Evolutionary conservation across 106 monocot species (phyloP).

Genomic region (Agapanthus africanus): DNA sequence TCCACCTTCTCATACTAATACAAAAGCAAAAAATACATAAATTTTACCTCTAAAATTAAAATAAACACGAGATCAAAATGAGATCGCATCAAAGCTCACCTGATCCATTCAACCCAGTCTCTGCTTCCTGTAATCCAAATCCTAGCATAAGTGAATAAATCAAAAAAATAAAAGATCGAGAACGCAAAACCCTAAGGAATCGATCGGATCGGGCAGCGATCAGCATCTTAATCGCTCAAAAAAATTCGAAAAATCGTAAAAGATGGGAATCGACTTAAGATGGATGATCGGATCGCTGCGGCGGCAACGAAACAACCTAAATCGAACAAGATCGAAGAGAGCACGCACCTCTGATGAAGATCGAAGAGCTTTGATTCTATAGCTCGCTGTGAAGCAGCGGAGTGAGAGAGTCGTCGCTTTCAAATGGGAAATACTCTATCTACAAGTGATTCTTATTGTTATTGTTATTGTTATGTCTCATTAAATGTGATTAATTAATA

Average conservation of each 20-base stretch:
- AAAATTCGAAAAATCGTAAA: background rate
- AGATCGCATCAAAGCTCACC: background rate
- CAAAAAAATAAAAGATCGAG: background rate
- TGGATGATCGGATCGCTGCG: constrained; percentile 2
- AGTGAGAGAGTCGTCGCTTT: constrained; percentile 5
- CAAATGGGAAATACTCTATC: background rate
- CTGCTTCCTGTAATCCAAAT: constrained; percentile 20
- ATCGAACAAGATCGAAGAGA: background rate
- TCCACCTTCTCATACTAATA: constrained; percentile 40
- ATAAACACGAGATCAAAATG: no score
- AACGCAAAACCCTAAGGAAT: background rate
- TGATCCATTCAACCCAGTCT: constrained; percentile 13
- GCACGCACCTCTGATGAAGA: background rate
- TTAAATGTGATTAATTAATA: background rate
- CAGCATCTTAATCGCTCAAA: background rate
- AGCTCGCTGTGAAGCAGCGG: background rate
- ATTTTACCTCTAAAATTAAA: background rate
- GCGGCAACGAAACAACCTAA: background rate
- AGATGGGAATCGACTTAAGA: background rate
- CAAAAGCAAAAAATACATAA: background rate
- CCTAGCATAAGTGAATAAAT: constrained; percentile 13
- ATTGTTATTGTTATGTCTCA: background rate
- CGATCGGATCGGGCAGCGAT: background rate
- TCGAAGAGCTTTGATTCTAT: background rate
- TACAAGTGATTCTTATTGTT: background rate